Percentiles rank a stretch among this genome's conserved stretches.
These are phyloP conservation scores for Phytophthora sojae DNA, from an alignment of 352 stramenopile genomes.

Conservation along the genomic window DNA sequence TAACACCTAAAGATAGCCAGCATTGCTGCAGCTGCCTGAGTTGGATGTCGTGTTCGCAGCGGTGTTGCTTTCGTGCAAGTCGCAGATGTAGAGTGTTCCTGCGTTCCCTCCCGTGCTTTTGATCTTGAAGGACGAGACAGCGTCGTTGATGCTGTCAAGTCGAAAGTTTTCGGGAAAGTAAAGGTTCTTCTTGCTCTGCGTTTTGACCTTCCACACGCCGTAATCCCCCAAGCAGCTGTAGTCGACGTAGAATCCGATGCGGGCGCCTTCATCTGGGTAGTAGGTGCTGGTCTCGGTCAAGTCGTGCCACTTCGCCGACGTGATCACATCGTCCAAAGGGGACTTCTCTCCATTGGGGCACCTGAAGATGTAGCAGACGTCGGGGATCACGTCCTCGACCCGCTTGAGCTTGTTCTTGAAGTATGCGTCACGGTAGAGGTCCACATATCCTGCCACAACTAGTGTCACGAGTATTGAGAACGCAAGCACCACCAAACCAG, in stretches of 20 bases:
- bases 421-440: slow-evolving; percentile 18
- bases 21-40: not conserved
- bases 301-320: slow-evolving; percentile 20
- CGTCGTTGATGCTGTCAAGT: slow-evolving; percentile 22
- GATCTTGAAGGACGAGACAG: slow-evolving; percentile 20
- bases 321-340: slow-evolving; percentile 13
- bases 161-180: slow-evolving; percentile 19
- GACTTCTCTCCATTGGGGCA: slow-evolving; percentile 1
- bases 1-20: not conserved
- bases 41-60: not conserved
- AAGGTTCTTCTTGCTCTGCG: slow-evolving; percentile 16
- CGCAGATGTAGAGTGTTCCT: slow-evolving; percentile 1
- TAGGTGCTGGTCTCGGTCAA: slow-evolving; percentile 6
- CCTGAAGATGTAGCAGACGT: slow-evolving; percentile 24
- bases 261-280: not conserved
- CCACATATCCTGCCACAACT: slow-evolving; percentile 12
- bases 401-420: slow-evolving; percentile 22
- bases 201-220: slow-evolving; percentile 17
- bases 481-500: not conserved
- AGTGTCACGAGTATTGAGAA: not conserved
- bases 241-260: slow-evolving; percentile 18
- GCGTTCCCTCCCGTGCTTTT: slow-evolving; percentile 11
- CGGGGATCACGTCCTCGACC: slow-evolving; percentile 2
- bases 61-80: not conserved
- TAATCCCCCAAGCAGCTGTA: slow-evolving; percentile 2